A percentile compares a stretch with the other conserved stretches of the same genome.
Evolutionary conservation across 2,329 filamentous ascomycete species (phyloP).

Genomic region (Gnomoniopsis sp.): DNA sequence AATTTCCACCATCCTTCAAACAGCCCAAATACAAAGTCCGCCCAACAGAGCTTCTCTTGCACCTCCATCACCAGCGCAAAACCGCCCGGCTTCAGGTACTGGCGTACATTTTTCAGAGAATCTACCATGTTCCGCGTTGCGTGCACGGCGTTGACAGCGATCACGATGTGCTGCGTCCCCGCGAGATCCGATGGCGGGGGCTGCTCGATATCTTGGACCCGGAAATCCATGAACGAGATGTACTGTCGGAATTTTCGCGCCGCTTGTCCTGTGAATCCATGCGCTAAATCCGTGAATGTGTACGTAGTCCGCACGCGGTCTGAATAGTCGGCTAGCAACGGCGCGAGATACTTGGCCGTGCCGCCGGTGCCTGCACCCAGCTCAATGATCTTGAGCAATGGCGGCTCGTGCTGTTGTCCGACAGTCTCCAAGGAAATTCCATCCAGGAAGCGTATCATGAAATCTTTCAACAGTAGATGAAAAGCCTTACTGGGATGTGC

Average conservation of each 20-base stretch:
- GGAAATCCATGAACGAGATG: slow-evolving; percentile 27
- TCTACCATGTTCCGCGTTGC: slow-evolving; percentile 26
- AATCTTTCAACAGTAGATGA: neutral
- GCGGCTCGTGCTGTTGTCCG: too few relatives aligned
- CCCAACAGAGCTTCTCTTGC: slow-evolving; percentile 26
- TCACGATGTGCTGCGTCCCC: too few relatives aligned
- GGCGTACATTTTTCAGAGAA: slow-evolving; percentile 23
- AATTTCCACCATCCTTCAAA: slow-evolving; percentile 40
- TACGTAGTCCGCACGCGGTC: slow-evolving; percentile 30
- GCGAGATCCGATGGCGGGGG: slow-evolving; percentile 23
- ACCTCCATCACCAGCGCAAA: slow-evolving; percentile 32
- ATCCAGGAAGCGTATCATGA: neutral
- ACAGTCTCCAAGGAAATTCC: too few relatives aligned
- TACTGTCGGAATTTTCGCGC: slow-evolving; percentile 23
- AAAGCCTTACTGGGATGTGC: too few relatives aligned
- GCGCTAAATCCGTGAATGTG: slow-evolving; percentile 36
- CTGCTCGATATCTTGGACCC: slow-evolving; percentile 28
- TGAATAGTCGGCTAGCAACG: slow-evolving; percentile 23
- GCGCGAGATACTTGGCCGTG: slow-evolving; percentile 28
- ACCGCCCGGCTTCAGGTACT: slow-evolving; percentile 29
- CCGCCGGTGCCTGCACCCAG: slow-evolving; percentile 31
- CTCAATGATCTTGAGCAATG: slow-evolving; percentile 32
- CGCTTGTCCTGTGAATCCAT: slow-evolving; percentile 28
- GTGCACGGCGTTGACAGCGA: slow-evolving; percentile 33
- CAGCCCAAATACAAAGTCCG: slow-evolving; percentile 33